A percentile compares a stretch with the other conserved stretches of the same genome.
phyloP scores from a whole-genome alignment of 129 eudicot species.

The Flaveria bidentis region DNA sequence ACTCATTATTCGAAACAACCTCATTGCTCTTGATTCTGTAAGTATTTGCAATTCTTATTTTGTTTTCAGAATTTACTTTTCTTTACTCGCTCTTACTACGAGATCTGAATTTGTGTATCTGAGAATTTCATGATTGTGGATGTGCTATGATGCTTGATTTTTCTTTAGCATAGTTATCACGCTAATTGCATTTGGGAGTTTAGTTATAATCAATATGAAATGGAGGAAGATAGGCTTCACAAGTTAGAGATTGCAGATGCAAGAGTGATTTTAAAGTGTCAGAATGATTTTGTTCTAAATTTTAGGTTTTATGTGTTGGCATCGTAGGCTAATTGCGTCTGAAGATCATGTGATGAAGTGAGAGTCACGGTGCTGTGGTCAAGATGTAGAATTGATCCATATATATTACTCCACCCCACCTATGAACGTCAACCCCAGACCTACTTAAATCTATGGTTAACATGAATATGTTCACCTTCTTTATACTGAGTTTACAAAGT shows the following conservation, averaged over 20 bases:
- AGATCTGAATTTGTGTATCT: constrained; percentile 31
- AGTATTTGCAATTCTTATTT: constrained; percentile 17
- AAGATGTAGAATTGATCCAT: constrained; percentile 10
- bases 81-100: neutral
- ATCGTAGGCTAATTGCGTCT: too few species aligned
- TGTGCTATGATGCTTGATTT: constrained; percentile 16
- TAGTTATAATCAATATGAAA: neutral
- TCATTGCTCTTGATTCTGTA: constrained; percentile 39
- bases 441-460: constrained; percentile 4
- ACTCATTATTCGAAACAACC: constrained; percentile 26
- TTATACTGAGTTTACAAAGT: neutral
- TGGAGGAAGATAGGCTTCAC: neutral
- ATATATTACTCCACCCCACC: neutral
- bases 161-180: neutral
- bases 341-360: neutral
- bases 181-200: constrained; percentile 6
- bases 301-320: neutral
- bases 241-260: too few species aligned
- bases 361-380: neutral
- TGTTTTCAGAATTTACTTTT: neutral
- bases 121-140: constrained; percentile 17
- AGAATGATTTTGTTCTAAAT: neutral
- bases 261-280: neutral
- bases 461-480: neutral
- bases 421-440: constrained; percentile 14